Conservation (phyloP, 495 filamentous ascomycete species). For the Oidiodendron maius region DNA sequence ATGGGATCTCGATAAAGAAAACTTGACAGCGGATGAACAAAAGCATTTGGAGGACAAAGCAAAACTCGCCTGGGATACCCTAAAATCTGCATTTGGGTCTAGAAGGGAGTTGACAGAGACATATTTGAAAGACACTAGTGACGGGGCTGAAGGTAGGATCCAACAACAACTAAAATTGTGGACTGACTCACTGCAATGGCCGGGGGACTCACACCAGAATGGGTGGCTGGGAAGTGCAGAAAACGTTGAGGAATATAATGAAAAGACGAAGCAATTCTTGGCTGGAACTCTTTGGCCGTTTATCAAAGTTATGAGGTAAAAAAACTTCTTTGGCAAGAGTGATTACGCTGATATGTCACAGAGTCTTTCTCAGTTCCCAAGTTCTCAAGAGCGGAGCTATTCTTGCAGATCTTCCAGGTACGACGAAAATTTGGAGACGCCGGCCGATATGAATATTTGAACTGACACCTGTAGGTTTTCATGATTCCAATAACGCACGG, state of each 20-base stretch:
- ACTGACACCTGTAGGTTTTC: constrained; percentile 8
- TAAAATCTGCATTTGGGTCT: constrained; percentile 21
- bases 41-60: not conserved
- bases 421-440: not conserved
- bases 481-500: constrained; percentile 22
- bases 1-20: constrained; percentile 3
- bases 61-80: constrained; percentile 12
- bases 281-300: constrained; percentile 23
- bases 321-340: not conserved
- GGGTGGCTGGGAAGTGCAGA: constrained; percentile 20
- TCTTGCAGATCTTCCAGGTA: constrained; percentile 20
- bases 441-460: not conserved
- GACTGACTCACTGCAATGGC: constrained; percentile 1
- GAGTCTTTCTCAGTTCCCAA: constrained; percentile 25
- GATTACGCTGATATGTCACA: constrained; percentile 2
- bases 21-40: not conserved
- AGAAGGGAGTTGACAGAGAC: constrained; percentile 9
- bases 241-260: constrained; percentile 17
- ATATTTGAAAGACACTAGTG: constrained; percentile 12
- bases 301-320: constrained; percentile 26
- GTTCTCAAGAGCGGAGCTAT: constrained; percentile 22
- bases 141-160: constrained; percentile 12
- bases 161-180: constrained; percentile 11
- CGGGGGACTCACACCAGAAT: not conserved
- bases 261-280: constrained; percentile 20